Conservation (phyloP, 1,139 yeast genomes). For the Suhomyces wounanorum region DNA sequence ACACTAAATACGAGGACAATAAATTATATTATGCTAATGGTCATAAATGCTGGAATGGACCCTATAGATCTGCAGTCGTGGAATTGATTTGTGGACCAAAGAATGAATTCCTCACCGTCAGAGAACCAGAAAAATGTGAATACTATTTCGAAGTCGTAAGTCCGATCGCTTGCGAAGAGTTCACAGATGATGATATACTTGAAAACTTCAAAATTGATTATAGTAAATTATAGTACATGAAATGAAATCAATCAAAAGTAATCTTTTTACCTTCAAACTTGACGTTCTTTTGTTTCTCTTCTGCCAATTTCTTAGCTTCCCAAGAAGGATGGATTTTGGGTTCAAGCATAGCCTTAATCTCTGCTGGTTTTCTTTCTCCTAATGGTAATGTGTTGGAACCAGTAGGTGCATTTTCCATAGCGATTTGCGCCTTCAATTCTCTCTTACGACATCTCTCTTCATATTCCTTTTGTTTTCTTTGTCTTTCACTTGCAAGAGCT, state of each 20-base stretch:
- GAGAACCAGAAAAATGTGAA: slow-evolving; percentile 89
- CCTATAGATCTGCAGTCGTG: slow-evolving; percentile 69
- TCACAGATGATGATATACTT: slow-evolving; percentile 33
- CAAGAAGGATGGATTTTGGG: slow-evolving; percentile 83
- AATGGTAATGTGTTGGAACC: slow-evolving; percentile 35
- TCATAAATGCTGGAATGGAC: slow-evolving; percentile 96
- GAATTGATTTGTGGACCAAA: slow-evolving; percentile 67
- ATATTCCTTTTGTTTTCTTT: slow-evolving; percentile 60
- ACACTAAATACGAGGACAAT: slow-evolving; percentile 38
- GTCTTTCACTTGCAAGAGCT: slow-evolving; percentile 55
- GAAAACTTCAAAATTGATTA: slow-evolving; percentile 32
- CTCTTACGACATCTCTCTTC: slow-evolving; percentile 75
- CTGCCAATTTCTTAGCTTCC: slow-evolving; percentile 80
- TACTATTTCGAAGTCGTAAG: slow-evolving; percentile 63
- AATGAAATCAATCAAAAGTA: slow-evolving; percentile 50
- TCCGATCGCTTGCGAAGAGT: slow-evolving; percentile 67
- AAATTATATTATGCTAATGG: slow-evolving; percentile 57
- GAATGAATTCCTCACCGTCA: slow-evolving; percentile 59
- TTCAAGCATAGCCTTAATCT: slow-evolving; percentile 12
- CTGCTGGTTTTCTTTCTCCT: slow-evolving; percentile 33
- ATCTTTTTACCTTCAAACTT: slow-evolving; percentile 85
- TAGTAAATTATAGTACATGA: slow-evolving; percentile 16
- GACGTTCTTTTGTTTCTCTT: slow-evolving; percentile 62
- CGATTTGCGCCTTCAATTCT: slow-evolving; percentile 50
- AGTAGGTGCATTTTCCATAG: slow-evolving; percentile 18